These are phyloP conservation scores for Xylaria flabelliformis DNA, from an alignment of 495 filamentous ascomycete species.

Conservation along the genomic window DNA sequence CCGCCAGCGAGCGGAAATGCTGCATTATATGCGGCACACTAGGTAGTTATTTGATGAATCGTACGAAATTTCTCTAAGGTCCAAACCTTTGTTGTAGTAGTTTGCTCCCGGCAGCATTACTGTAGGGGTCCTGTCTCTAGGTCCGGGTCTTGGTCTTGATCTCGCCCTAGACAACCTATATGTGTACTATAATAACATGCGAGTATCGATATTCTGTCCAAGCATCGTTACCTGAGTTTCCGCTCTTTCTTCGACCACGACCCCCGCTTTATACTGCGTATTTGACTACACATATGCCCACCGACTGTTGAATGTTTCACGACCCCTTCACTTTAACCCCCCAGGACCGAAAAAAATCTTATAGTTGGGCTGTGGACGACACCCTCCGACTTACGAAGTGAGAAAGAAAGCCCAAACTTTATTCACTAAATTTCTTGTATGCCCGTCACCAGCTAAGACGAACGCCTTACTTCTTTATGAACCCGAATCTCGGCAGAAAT, in stretches of 20 bases:
- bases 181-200: conserved; percentile 21
- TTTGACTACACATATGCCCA: conserved; percentile 12
- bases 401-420: background rate
- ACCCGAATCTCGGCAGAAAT: background rate
- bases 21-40: conserved; percentile 8
- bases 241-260: conserved; percentile 15
- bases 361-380: background rate
- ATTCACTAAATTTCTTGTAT: background rate
- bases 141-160: background rate
- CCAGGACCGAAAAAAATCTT: background rate
- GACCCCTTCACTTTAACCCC: conserved; percentile 5
- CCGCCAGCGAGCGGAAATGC: conserved; percentile 17
- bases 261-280: conserved; percentile 22
- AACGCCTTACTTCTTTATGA: background rate
- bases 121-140: conserved; percentile 22
- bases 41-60: conserved; percentile 2
- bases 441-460: background rate
- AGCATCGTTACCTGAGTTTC: conserved; percentile 15
- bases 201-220: conserved; percentile 21
- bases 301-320: conserved; percentile 19
- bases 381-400: background rate
- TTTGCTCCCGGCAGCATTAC: background rate
- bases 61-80: conserved; percentile 17
- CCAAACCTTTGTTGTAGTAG: conserved; percentile 13
- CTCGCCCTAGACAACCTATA: conserved; percentile 14